These are phyloP conservation scores for Epichloe baconii DNA, from an alignment of 2,329 filamentous ascomycete species.

Conservation along the genomic window DNA sequence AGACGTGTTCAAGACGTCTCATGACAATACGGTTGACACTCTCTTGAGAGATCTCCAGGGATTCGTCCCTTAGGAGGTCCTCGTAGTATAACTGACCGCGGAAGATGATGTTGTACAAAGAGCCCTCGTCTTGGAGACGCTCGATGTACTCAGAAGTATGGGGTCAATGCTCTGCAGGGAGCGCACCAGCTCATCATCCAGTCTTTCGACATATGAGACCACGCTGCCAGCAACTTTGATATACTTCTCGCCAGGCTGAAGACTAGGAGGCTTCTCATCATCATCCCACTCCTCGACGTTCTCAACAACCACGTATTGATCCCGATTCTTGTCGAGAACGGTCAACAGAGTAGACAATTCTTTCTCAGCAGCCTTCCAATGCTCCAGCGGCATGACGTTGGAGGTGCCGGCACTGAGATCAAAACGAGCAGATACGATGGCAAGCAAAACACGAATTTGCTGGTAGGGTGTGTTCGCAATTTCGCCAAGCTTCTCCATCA, in stretches of 20 bases:
- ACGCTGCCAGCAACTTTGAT: constrained; percentile 90
- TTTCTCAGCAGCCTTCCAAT: constrained; percentile 90
- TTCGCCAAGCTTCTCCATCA: constrained; percentile 92
- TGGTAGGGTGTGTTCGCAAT: constrained; percentile 88
- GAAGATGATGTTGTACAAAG: constrained; percentile 85
- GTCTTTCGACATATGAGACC: constrained; percentile 84
- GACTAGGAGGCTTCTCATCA: constrained; percentile 78
- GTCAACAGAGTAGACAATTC: constrained; percentile 69
- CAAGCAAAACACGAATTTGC: constrained; percentile 80
- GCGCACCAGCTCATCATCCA: constrained; percentile 93
- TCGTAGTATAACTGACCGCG: constrained; percentile 83
- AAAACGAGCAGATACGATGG: constrained; percentile 85
- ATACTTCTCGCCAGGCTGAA: constrained; percentile 61
- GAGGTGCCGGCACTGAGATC: constrained; percentile 70
- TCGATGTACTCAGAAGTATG: constrained; percentile 99
- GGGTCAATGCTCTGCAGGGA: constrained; percentile 94
- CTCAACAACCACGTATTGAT: constrained; percentile 71
- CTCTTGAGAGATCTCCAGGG: constrained; percentile 68
- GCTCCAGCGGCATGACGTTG: constrained; percentile 81
- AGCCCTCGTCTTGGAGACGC: constrained; percentile 77
- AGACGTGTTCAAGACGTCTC: constrained; percentile 89
- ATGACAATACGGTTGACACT: constrained; percentile 86
- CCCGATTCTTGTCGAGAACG: constrained; percentile 64
- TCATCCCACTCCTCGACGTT: constrained; percentile 97
- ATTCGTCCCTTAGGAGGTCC: constrained; percentile 54